Evolutionary conservation across 106 monocot species (phyloP).

Genomic region (Platanthera guangdongensis): DNA sequence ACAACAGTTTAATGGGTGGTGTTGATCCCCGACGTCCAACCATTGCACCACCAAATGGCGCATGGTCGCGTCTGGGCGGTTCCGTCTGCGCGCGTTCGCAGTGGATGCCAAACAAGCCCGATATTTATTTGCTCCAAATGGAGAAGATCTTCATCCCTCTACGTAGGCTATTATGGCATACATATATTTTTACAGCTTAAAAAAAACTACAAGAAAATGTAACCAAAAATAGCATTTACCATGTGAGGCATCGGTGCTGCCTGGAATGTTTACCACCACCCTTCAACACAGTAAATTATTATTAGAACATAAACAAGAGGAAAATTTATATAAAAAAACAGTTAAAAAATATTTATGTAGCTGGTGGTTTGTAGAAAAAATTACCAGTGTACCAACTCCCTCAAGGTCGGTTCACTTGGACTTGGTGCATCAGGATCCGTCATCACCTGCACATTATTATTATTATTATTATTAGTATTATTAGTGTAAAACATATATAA

Average conservation of each 20-base stretch:
- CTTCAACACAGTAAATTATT: constrained; percentile 15
- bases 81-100: too few relatives aligned
- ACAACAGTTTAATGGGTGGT: too few relatives aligned
- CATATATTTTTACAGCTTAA: neutral
- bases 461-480: too few relatives aligned
- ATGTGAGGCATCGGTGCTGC: constrained; percentile 44
- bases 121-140: too few relatives aligned
- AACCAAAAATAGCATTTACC: constrained; percentile 22
- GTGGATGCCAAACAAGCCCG: too few relatives aligned
- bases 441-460: constrained; percentile 39
- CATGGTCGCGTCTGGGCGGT: too few relatives aligned
- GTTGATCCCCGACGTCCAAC: too few relatives aligned
- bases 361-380: neutral
- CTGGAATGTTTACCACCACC: constrained; percentile 78
- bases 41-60: too few relatives aligned
- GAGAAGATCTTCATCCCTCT: neutral
- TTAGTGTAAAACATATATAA: neutral
- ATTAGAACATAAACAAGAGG: neutral
- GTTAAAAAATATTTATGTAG: neutral
- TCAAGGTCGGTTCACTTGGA: constrained; percentile 77
- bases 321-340: neutral
- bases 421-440: constrained; percentile 93
- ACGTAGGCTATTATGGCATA: neutral
- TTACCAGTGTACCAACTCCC: constrained; percentile 80
- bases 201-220: neutral